Evolutionary conservation across 2,329 filamentous ascomycete species (phyloP).

Genomic region (Myriangium duriaei): DNA sequence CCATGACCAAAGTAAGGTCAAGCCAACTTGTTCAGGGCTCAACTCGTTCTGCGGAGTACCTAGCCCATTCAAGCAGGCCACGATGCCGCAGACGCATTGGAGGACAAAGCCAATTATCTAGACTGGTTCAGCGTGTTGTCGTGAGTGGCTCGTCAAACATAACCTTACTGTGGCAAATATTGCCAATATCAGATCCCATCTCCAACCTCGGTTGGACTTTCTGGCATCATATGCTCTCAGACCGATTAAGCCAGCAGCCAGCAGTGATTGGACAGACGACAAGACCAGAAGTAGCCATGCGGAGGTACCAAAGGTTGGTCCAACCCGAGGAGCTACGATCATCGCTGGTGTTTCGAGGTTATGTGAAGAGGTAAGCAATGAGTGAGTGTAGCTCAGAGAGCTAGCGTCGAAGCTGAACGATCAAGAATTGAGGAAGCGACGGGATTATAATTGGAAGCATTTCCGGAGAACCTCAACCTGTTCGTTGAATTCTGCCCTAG

Average conservation of each 20-base stretch:
- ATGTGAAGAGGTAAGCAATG: too few species aligned
- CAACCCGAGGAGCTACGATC: background rate
- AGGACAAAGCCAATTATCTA: slow-evolving; percentile 2
- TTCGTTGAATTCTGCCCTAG: too few species aligned
- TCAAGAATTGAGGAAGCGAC: background rate
- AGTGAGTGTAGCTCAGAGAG: too few species aligned
- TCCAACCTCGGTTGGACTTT: background rate
- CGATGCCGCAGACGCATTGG: slow-evolving; percentile 1
- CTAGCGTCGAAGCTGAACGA: background rate
- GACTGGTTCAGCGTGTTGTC: background rate
- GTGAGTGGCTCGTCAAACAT: too few species aligned
- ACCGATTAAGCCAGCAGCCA: background rate
- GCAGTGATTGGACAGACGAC: background rate
- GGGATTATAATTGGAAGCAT: background rate
- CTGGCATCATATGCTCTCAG: background rate
- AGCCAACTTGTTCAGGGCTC: background rate
- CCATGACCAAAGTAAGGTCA: slow-evolving; percentile 1
- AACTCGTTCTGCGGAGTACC: slow-evolving; percentile 3
- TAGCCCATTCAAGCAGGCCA: slow-evolving; percentile 3
- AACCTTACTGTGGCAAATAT: background rate
- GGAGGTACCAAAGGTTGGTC: background rate
- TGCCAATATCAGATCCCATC: background rate
- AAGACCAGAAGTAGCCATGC: background rate
- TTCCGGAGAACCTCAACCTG: too few species aligned
- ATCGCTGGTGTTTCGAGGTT: too few species aligned